phyloP scores from a whole-genome alignment of 345 rosid species.

The Balakata baccata region DNA sequence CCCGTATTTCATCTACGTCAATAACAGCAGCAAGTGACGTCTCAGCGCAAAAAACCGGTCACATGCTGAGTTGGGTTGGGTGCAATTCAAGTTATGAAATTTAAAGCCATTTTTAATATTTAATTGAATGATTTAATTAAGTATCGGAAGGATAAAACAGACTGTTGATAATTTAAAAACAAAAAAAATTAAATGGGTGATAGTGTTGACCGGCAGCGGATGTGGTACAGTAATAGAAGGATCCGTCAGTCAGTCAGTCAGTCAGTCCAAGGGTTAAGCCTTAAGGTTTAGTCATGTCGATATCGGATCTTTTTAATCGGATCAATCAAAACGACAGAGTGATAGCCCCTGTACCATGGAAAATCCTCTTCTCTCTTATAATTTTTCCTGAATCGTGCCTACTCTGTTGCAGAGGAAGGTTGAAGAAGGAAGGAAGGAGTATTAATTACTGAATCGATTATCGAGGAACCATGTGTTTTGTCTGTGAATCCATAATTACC shows the following conservation, averaged over 20 bases:
- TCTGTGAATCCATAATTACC: too few species aligned
- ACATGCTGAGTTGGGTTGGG: not conserved
- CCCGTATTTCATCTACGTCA: not conserved
- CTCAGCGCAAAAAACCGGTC: not conserved
- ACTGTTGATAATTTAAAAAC: too few species aligned
- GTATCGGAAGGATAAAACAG: not conserved
- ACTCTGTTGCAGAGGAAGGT: not conserved
- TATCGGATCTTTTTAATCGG: not conserved
- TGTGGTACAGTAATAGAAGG: too few species aligned
- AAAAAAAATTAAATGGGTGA: too few species aligned
- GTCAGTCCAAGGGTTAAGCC: not conserved
- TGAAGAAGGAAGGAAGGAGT: too few species aligned
- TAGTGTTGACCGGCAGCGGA: too few species aligned
- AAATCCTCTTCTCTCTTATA: too few species aligned
- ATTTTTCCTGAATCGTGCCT: not conserved
- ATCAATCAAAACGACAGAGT: not conserved
- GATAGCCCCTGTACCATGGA: too few species aligned
- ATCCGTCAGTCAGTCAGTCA: not conserved
- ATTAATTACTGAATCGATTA: too few species aligned
- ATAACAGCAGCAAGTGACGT: not conserved
- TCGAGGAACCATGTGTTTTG: too few species aligned
- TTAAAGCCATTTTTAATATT: too few species aligned
- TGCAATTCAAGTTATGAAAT: not conserved
- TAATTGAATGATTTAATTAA: not conserved
- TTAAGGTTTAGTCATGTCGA: constrained; percentile 23